Base-by-base conservation (phyloP, 2,329 filamentous ascomycete species). In the Leptographium lundbergii region DNA sequence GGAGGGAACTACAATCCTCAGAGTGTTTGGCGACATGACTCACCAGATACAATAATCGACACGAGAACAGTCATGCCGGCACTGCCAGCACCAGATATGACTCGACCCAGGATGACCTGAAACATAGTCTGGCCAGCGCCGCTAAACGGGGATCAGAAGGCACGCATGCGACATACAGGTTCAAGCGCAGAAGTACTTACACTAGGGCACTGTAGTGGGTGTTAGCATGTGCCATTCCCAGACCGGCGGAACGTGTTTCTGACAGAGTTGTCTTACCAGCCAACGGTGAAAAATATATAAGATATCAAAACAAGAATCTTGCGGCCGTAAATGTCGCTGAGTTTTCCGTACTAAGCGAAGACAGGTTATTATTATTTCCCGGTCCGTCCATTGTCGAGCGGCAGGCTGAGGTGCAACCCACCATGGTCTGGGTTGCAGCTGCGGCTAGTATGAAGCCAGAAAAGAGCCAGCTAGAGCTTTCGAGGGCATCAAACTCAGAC, bases 311-410 rank as follows among this genome's bases (percentile, higher is more conserved):
- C 67, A 9, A 82, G 69, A 0, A 68, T 65, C 61, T 79, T 81
- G 1, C 80, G 76, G 7, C 81, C 80, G 63, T 81, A 83, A 19
- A 82, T 77, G 63, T 82, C 78, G 61, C 78, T 81, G 13, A 83
- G 66, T 61, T 82, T 82, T 0, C 78, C 80, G 60, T 78, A 80
- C 68, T 78, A 48, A 19, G n/a, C 39, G 7, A n/a, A n/a, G 42
- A 19, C 24, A 50, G 10, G 13, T 17, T 11, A 25, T 51, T 13
- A 51, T 13, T 27, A 13, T 25, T 51, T 17, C 9, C 13, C n/a
- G 45, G 29, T 6, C 5, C 45, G 19, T 34, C 36, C 11, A 42
- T 50, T 54, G 45, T 24, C 27, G 6, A 24, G 27, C 24, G 48
- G 6, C 34, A n/a, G 13, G 19, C 25, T 39, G 14, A 9, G 45